Conservation (phyloP, 139 green algal species). For the Chlorella sp. region DNA sequence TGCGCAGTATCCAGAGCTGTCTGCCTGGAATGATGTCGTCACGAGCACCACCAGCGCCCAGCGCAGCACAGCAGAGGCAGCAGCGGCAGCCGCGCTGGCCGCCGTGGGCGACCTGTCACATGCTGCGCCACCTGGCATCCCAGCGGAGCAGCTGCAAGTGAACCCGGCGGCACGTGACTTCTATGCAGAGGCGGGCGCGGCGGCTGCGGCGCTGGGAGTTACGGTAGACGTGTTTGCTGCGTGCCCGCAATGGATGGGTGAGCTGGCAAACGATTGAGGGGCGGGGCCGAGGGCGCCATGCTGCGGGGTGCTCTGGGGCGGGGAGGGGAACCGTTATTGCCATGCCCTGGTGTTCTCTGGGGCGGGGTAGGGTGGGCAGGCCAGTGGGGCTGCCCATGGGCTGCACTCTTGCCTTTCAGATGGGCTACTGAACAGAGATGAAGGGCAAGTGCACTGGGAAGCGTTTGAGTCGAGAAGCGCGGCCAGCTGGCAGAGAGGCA, state of each 20-base stretch:
- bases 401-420: too few species aligned
- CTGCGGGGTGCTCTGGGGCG: too few species aligned
- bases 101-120: constrained; percentile 14
- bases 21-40: constrained; percentile 3
- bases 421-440: too few species aligned
- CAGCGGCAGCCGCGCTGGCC: not conserved
- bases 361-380: too few species aligned
- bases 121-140: constrained; percentile 2
- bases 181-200: constrained; percentile 77
- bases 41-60: not conserved
- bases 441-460: too few species aligned
- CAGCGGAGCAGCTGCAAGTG: constrained; percentile 9
- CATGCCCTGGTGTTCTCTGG: too few species aligned
- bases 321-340: too few species aligned
- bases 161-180: constrained; percentile 54
- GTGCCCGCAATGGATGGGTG: constrained; percentile 31
- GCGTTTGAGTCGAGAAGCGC: too few species aligned
- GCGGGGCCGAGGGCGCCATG: not conserved
- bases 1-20: constrained; percentile 38
- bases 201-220: constrained; percentile 77
- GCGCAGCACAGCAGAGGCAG: not conserved
- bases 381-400: too few species aligned
- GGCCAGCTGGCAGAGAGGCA: too few species aligned
- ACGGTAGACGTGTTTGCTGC: constrained; percentile 83
- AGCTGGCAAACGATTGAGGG: not conserved